phyloP scores from a whole-genome alignment of 2,329 filamentous ascomycete species.

The Aspergillus cejpii region DNA sequence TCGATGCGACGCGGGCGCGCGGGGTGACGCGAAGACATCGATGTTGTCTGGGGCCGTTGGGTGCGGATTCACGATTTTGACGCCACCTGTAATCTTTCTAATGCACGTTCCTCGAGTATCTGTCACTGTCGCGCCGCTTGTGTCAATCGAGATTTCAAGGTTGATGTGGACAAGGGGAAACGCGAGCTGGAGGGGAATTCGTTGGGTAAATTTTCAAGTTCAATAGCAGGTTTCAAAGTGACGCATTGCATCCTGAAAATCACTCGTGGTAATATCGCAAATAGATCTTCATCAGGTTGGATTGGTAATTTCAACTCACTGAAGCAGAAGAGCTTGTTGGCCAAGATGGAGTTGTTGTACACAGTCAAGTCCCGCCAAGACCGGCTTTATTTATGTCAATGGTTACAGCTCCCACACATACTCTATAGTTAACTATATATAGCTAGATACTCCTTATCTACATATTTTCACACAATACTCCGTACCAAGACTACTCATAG shows the following conservation, averaged over 20 bases:
- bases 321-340: slow-evolving; percentile 17
- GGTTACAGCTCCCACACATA: too few species aligned
- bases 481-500: too few species aligned
- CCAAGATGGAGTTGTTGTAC: slow-evolving; percentile 22
- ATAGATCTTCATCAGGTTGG: slow-evolving; percentile 1
- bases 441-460: too few species aligned
- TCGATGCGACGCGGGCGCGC: slow-evolving; percentile 39
- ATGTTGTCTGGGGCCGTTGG: slow-evolving; percentile 14
- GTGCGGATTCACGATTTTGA: slow-evolving; percentile 4
- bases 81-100: background rate
- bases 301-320: background rate
- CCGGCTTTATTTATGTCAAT: too few species aligned
- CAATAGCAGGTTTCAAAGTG: background rate
- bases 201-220: background rate
- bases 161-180: background rate
- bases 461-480: too few species aligned
- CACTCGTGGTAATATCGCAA: background rate
- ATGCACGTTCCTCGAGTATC: background rate
- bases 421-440: too few species aligned
- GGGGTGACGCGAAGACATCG: slow-evolving; percentile 30
- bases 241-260: background rate
- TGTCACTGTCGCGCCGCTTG: background rate
- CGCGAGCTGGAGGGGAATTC: background rate
- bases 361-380: slow-evolving; percentile 15
- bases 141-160: background rate